Conservation (phyloP, 2,329 filamentous ascomycete genomes). For the Aspergillus aculeatinus region DNA sequence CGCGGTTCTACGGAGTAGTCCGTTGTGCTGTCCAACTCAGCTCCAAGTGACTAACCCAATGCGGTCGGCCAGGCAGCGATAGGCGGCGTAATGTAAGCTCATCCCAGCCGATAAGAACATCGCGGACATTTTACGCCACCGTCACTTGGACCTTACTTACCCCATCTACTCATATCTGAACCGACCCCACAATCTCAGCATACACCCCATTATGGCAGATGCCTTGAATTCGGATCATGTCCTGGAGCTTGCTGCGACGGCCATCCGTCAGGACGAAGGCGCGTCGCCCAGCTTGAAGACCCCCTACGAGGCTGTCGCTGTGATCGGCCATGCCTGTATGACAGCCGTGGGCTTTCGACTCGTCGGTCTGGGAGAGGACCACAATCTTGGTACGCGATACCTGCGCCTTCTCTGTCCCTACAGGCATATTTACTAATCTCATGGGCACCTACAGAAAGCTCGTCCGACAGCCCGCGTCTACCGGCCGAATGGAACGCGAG, state of each 20-base stretch:
- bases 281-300: slow-evolving; percentile 36
- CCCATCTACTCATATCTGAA: neutral
- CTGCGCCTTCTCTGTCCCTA: neutral
- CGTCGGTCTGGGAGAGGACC: slow-evolving; percentile 79
- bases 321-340: slow-evolving; percentile 84
- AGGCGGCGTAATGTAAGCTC: too few species aligned
- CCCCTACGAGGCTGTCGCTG: slow-evolving; percentile 75
- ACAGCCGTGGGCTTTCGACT: slow-evolving; percentile 75
- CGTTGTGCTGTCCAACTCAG: too few species aligned
- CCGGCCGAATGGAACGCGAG: slow-evolving; percentile 78
- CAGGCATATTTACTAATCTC: neutral
- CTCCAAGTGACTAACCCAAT: too few species aligned
- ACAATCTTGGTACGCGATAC: slow-evolving; percentile 59
- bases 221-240: slow-evolving; percentile 29
- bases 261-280: slow-evolving; percentile 30
- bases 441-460: slow-evolving; percentile 23
- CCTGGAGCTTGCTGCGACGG: slow-evolving; percentile 32
- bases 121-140: neutral
- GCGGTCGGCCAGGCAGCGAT: too few species aligned
- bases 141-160: neutral
- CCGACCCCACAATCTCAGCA: neutral
- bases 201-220: slow-evolving; percentile 24
- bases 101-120: too few species aligned
- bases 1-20: too few species aligned
- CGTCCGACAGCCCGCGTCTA: slow-evolving; percentile 49